Evolutionary conservation across 169 alveolate species (phyloP).

Genomic region (Besnoitia besnoiti): DNA sequence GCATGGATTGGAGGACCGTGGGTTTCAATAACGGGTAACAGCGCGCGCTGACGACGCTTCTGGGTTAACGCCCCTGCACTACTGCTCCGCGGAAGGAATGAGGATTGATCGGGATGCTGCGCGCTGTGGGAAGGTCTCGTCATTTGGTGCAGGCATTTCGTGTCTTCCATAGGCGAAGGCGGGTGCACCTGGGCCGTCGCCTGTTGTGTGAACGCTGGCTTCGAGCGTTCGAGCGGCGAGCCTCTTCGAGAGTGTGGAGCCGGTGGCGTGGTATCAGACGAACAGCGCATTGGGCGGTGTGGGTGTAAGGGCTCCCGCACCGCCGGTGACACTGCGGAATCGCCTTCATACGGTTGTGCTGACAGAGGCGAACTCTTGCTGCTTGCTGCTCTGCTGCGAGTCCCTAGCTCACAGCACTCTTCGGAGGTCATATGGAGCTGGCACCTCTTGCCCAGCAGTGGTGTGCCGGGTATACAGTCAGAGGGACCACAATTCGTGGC

Average conservation of each 20-base stretch:
- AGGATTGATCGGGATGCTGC: not conserved
- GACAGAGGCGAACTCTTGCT: not conserved
- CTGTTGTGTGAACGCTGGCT: not conserved
- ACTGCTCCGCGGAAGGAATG: not conserved
- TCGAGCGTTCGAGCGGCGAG: not conserved
- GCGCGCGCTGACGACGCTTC: not conserved
- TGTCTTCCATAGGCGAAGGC: not conserved
- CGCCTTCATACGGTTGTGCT: not conserved
- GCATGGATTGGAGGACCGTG: not conserved
- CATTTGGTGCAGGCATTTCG: not conserved
- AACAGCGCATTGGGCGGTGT: not conserved
- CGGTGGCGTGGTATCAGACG: not conserved
- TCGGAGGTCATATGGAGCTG: not conserved
- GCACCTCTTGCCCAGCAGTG: not conserved
- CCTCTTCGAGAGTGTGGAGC: not conserved
- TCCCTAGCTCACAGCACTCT: not conserved
- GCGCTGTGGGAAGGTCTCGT: not conserved
- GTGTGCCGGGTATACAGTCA: not conserved
- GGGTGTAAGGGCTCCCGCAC: not conserved
- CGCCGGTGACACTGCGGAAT: not conserved
- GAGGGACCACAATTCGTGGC: not conserved
- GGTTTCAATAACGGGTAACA: not conserved
- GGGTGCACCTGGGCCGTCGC: not conserved
- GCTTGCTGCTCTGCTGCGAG: not conserved
- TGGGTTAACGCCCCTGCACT: slow-evolving; percentile 21